Base-by-base conservation (phyloP, 116 monocot genomes). In the Zostera marina region DNA sequence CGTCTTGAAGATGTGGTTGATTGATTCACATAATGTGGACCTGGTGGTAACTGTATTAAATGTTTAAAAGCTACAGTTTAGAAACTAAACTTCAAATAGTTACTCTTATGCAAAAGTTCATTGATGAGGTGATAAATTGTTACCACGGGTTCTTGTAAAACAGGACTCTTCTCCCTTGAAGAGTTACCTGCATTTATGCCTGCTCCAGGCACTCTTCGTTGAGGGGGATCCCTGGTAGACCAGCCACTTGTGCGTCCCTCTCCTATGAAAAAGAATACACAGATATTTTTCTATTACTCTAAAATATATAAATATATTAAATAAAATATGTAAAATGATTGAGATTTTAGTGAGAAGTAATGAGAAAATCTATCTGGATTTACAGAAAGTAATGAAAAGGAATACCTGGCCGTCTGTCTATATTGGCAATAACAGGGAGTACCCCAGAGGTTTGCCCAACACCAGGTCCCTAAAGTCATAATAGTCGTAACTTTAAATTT, bases 1-100 rank as follows among this genome's bases (percentile, higher is more conserved):
- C 74, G 76, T 65, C 77, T 79, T 64, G 82, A 88, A 16, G 87
- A 79, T 44, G 79, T 69, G 53, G 70, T 76, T 67, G 82, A 61
- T 22, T 70, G 69, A 41, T 70, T 81, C 79, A 82, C 54, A 72
- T 76, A 77, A 44, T 54, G 72, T 59, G 82, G 77, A 64, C 76
- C 73, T 64, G 82, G 74, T 64, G 82, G 74, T 44, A 79, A 40
- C 87, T 87, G 63, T 77, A 81, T 53, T 22, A 32, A 2, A 32
- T 12, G 13, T 7, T 9, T 16, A 19, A 8, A 16, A 11, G 10
- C 42, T 6, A 41, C n/a, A 19, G 15, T 58, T 42, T n/a, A 39
- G 16, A 10, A 13, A 7, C 21, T 8, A 53, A 21, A 53, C 22
- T 11, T 22, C 3, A 61, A 39, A 63, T 13, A 40, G 41, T 14